Evolutionary conservation across 495 filamentous ascomycete species (phyloP), one percentile per base, ranked within the genome.

Genomic region (Cryomyces antarcticus): DNA sequence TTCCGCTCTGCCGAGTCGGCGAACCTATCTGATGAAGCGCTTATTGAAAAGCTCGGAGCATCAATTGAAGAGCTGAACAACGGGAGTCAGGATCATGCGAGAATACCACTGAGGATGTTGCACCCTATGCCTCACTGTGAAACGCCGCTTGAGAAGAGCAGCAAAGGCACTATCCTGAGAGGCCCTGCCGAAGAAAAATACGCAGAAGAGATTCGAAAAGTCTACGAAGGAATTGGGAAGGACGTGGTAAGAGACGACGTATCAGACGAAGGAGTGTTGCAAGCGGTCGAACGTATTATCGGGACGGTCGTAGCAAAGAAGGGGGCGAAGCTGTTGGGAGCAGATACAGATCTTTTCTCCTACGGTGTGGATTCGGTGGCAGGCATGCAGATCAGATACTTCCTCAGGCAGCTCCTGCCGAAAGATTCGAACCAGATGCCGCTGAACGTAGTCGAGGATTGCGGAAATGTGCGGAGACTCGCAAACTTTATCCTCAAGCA

Each of bases 361-460:
- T 58, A 60, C 41, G 72, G 71, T 1, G 62, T 77, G 27, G 71
- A 75, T 41, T 73, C 69, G 4, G 46, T 71, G 17, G 70, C 71
- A 31, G 60, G 67, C 3, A 66, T 65, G 6, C 65, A 60, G 41
- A 58, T 76, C 27, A 61, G 73, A 38, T 47, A 54, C 17, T 51
- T 45, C 1, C 65, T 74, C 38, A 53, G 61, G 5, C 49, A 57
- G 2, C 47, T 76, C 12, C 57, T 65, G 5, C 53, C 62, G 30
- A 65, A 70, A 0, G 43, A 53, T 7, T 13, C 49, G 6, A 42
- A 52, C 5, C 51, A 50, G 7, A 44, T 66, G 11, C 59, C 63
- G 7, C 44, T 56, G 38, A 66, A 56, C 46, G 48, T 66, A 9
- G 62, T 73, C 0, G 70, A 73, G 38, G 62, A 70, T 39, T 67